A percentile compares a stretch with the other conserved stretches of the same genome.
phyloP scores from a whole-genome alignment of 1,139 yeast species.

The Hansenula sp. region DNA sequence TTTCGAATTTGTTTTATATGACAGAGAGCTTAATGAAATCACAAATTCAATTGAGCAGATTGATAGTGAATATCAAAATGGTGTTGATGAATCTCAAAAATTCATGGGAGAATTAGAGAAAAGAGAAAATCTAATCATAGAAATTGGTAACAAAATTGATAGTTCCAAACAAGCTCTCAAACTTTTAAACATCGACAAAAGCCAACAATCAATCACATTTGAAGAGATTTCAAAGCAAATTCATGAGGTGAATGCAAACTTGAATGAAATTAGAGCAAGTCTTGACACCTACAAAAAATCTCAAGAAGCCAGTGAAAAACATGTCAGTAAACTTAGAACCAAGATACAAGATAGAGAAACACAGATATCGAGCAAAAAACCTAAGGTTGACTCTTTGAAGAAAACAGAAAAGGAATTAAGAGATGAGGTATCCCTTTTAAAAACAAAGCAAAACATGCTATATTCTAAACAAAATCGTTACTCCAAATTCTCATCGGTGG shows the following conservation, averaged over 20 bases:
- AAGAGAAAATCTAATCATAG: slow-evolving; percentile 41
- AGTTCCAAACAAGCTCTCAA: slow-evolving; percentile 31
- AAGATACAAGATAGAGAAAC: slow-evolving; percentile 39
- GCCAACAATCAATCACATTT: slow-evolving; percentile 42
- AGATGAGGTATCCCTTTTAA: slow-evolving; percentile 37
- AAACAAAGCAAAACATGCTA: slow-evolving; percentile 56
- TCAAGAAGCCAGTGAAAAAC: slow-evolving; percentile 20
- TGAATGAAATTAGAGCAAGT: slow-evolving; percentile 27
- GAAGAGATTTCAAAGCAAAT: slow-evolving; percentile 38
- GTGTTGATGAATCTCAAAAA: slow-evolving; percentile 40
- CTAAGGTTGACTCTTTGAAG: slow-evolving; percentile 38
- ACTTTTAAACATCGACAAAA: slow-evolving; percentile 45
- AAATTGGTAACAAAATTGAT: slow-evolving; percentile 28
- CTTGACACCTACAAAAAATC: slow-evolving; percentile 24
- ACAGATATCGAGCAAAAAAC: slow-evolving; percentile 36
- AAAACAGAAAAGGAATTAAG: slow-evolving; percentile 39
- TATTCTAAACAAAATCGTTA: slow-evolving; percentile 74
- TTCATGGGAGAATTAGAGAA: slow-evolving; percentile 40
- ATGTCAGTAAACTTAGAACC: slow-evolving; percentile 25
- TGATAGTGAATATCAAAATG: slow-evolving; percentile 54
- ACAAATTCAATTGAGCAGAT: slow-evolving; percentile 56
- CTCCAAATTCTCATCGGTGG: slow-evolving; percentile 49
- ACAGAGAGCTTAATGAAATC: slow-evolving; percentile 65
- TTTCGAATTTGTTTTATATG: slow-evolving; percentile 71
- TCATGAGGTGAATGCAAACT: slow-evolving; percentile 29